These are phyloP conservation scores for Lactifluus hygrophoroides DNA, from an alignment of 768 basidiomycete genomes.

Conservation along the genomic window DNA sequence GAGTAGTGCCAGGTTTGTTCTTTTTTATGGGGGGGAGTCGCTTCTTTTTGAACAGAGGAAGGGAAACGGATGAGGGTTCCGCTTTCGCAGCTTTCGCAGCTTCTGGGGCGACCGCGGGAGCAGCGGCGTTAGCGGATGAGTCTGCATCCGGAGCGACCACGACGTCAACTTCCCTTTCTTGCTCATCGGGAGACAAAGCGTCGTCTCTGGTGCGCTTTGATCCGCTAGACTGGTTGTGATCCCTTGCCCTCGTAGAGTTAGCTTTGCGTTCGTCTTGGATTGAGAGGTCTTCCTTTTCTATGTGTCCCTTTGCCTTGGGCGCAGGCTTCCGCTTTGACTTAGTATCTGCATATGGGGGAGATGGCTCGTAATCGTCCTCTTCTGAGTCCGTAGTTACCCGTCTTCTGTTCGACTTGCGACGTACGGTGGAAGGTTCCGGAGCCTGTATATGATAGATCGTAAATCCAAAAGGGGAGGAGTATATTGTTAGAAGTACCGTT, in stretches of 20 bases:
- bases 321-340: slow-evolving; percentile 11
- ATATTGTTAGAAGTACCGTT: neutral
- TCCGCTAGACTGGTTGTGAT: slow-evolving; percentile 9
- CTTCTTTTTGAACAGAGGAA: slow-evolving; percentile 20
- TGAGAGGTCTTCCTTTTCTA: slow-evolving; percentile 14
- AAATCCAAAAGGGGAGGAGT: neutral
- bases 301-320: slow-evolving; percentile 9
- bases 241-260: neutral
- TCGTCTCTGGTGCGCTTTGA: slow-evolving; percentile 14
- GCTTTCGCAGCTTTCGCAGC: slow-evolving; percentile 13
- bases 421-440: slow-evolving; percentile 10
- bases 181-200: slow-evolving; percentile 8
- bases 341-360: slow-evolving; percentile 5
- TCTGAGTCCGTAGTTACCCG: slow-evolving; percentile 15
- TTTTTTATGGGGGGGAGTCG: slow-evolving; percentile 20
- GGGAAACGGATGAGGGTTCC: slow-evolving; percentile 11
- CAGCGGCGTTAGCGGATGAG: slow-evolving; percentile 1
- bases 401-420: slow-evolving; percentile 17
- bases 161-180: slow-evolving; percentile 7
- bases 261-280: slow-evolving; percentile 18
- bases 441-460: neutral
- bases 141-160: slow-evolving; percentile 4
- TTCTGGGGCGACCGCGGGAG: neutral
- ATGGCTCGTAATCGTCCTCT: slow-evolving; percentile 16
- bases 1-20: slow-evolving; percentile 10